Evolutionary conservation across 2,329 filamentous ascomycete genomes (phyloP), one percentile per base, ranked within the genome.

Genomic region (Bisporella sp.): DNA sequence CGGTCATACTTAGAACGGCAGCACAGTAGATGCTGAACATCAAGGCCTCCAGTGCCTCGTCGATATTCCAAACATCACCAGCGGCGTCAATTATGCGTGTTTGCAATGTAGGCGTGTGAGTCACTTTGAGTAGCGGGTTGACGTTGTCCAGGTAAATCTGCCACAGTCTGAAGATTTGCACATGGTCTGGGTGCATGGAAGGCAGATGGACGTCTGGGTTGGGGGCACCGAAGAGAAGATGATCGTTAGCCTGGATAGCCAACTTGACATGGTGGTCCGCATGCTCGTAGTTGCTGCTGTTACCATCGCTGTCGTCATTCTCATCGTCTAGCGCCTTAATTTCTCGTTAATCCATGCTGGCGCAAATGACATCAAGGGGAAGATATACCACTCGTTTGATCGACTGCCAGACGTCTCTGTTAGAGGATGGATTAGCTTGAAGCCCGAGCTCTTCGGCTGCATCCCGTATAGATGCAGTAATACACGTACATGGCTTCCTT

Each of bases 121-220:
- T 81, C 43, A 82, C 61, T 63, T 90, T 91, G 57, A 81, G 79
- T 42, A 89, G 65, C 0, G 87, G 86, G 59, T 91, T 86, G 49
- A 91, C 81, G 54, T 87, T 82, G 45, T 88, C 81, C 5, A 89
- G 69, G 57, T 84, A 90, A 6, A 81, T 72, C 63, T 89, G 84
- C 87, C 87, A 92, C 5, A 92, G 73, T 46, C 76, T 75, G 59
- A 87, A 82, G 30, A 87, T 78, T 33, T 87, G 80, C 9, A 79
- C 74, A 0, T 82, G 87, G 28, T 59, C 51, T 2, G 62, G 86
- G 68, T 86, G 69, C 59, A 21, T 59, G 21, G 69, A 66, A 68
- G 64, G 4, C 71, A 69, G 1, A 82, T 61, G 53, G 77, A 68
- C n/a, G 74, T 57, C 2, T 55, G 51, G 28, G 64, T 58, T 13